phyloP scores from a whole-genome alignment of 805 yeast species.

The Metschnikowia anglica region DNA sequence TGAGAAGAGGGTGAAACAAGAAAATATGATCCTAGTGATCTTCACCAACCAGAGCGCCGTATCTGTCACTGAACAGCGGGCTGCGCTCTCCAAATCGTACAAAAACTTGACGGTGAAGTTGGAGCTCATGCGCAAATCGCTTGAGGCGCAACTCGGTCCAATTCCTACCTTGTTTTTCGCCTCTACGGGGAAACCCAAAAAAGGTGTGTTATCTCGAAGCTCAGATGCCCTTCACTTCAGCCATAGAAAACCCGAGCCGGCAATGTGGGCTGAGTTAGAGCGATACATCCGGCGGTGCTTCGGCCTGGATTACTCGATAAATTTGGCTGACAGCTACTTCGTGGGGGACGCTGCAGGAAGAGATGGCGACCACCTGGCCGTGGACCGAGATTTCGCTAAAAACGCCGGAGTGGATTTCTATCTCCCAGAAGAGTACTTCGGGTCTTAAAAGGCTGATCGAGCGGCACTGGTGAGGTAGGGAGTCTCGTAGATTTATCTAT shows the following conservation, averaged over 20 bases:
- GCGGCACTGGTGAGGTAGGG: no score
- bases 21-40: constrained; percentile 52
- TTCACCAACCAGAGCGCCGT: constrained; percentile 87
- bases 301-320: constrained; percentile 30
- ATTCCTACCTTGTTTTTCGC: constrained; percentile 53
- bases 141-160: constrained; percentile 23
- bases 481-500: constrained; percentile 1
- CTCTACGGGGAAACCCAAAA: constrained; percentile 54
- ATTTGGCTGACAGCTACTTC: constrained; percentile 50
- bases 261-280: constrained; percentile 67
- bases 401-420: constrained; percentile 50
- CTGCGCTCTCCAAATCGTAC: constrained; percentile 32
- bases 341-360: constrained; percentile 99
- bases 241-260: constrained; percentile 72
- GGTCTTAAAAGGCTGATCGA: no score
- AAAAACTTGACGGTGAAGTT: constrained; percentile 44
- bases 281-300: constrained; percentile 33
- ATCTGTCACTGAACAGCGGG: constrained; percentile 31
- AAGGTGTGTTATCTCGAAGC: constrained; percentile 22
- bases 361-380: constrained; percentile 70
- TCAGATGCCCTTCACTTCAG: constrained; percentile 31
- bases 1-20: constrained; percentile 22
- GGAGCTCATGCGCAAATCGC: constrained; percentile 33
- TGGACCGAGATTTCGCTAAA: constrained; percentile 70
- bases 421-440: constrained; percentile 71